A percentile compares a stretch with the other conserved stretches of the same genome.
These are phyloP conservation scores for Globisporangium iwayamae DNA, from an alignment of 352 stramenopile species.

Conservation along the genomic window DNA sequence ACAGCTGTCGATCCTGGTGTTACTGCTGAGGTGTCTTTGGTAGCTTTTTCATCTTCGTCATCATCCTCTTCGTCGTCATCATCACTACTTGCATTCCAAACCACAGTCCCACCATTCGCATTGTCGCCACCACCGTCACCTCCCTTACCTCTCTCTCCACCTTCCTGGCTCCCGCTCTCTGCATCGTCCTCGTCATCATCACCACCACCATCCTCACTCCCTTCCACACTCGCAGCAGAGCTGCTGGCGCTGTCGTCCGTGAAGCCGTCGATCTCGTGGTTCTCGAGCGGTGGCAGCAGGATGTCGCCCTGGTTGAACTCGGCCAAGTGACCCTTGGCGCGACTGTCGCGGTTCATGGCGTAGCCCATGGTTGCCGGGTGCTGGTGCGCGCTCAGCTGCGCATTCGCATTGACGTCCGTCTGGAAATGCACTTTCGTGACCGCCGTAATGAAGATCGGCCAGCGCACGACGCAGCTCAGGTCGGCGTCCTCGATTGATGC, in stretches of 20 bases:
- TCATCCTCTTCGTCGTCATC: conserved; percentile 11
- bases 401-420: conserved; percentile 19
- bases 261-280: conserved; percentile 72
- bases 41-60: conserved; percentile 19
- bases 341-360: conserved; percentile 40
- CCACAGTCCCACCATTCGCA: conserved; percentile 10
- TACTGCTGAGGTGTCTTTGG: not conserved
- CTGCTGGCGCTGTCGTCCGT: conserved; percentile 74
- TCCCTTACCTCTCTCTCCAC: conserved; percentile 13
- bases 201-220: conserved; percentile 17
- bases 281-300: conserved; percentile 40
- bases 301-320: conserved; percentile 51
- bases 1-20: not conserved
- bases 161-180: conserved; percentile 19
- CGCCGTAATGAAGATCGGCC: conserved; percentile 56
- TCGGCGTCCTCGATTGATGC: conserved; percentile 58
- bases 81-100: conserved; percentile 1
- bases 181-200: conserved; percentile 14
- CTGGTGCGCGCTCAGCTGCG: conserved; percentile 22
- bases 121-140: conserved; percentile 7
- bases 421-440: conserved; percentile 50
- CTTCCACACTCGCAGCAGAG: conserved; percentile 57
- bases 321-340: conserved; percentile 22
- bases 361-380: conserved; percentile 51
- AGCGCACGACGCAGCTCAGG: conserved; percentile 39